A percentile compares a stretch with the other conserved stretches of the same genome.
phyloP scores from a whole-genome alignment of 495 filamentous ascomycete species.

The Aspergillus steynii region DNA sequence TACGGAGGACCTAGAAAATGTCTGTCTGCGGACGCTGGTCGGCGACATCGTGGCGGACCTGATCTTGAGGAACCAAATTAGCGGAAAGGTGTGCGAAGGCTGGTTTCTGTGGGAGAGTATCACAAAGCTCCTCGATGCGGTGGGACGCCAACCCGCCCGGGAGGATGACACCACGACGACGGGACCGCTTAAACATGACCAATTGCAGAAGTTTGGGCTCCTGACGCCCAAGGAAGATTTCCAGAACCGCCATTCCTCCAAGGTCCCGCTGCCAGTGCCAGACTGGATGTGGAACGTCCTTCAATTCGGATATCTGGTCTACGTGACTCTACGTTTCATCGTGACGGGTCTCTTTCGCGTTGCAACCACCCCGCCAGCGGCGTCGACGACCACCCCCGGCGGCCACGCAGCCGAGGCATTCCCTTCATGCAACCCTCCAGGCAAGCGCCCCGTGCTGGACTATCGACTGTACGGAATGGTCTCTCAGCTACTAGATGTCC shows the following conservation, averaged over 20 bases:
- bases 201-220: conserved; percentile 49
- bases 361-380: conserved; percentile 33
- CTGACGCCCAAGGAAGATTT: conserved; percentile 36
- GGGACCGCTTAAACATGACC: conserved; percentile 28
- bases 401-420: conserved; percentile 31
- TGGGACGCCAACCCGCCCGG: conserved; percentile 25
- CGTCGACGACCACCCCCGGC: conserved; percentile 27
- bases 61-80: conserved; percentile 75
- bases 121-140: conserved; percentile 57
- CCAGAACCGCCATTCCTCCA: conserved; percentile 17
- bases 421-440: conserved; percentile 48
- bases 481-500: conserved; percentile 66
- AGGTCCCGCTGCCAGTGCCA: conserved; percentile 33
- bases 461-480: conserved; percentile 74
- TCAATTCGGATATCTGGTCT: conserved; percentile 66
- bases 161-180: conserved; percentile 25
- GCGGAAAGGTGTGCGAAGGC: conserved; percentile 75
- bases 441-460: conserved; percentile 67
- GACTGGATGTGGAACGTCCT: conserved; percentile 67
- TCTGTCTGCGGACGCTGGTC: conserved; percentile 76
- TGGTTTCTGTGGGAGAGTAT: conserved; percentile 83
- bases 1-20: conserved; percentile 88
- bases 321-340: conserved; percentile 64
- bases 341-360: conserved; percentile 50
- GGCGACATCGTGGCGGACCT: conserved; percentile 83